Evolutionary conservation across 1,284 basidiomycete species (phyloP).

Genomic region (Apiotrichum porosum): DNA sequence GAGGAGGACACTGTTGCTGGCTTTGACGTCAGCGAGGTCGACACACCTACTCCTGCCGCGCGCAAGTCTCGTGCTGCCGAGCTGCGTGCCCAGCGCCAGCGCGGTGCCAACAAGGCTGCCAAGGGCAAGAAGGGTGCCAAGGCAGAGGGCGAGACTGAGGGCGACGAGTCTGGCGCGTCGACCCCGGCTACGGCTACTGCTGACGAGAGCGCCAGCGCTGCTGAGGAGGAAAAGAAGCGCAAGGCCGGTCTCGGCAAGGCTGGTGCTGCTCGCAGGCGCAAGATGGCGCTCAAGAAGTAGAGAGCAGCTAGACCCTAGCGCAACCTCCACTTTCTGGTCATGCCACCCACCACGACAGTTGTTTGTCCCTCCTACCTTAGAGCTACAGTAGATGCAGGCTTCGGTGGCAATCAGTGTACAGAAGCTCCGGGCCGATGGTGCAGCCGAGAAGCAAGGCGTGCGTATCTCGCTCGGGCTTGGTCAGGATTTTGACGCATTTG

Average conservation of each 20-base stretch:
- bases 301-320: too few relatives aligned
- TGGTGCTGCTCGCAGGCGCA: slow-evolving; percentile 38
- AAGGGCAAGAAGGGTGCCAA: background rate
- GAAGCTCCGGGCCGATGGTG: too few relatives aligned
- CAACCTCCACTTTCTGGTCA: too few relatives aligned
- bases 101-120: background rate
- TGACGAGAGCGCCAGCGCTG: background rate
- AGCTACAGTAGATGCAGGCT: too few relatives aligned
- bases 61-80: slow-evolving; percentile 13
- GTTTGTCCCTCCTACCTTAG: too few relatives aligned
- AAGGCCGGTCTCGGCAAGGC: slow-evolving; percentile 37
- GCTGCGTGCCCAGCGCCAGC: slow-evolving; percentile 13
- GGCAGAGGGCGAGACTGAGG: background rate
- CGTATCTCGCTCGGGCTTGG: too few relatives aligned
- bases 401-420: too few relatives aligned
- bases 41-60: background rate
- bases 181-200: too few relatives aligned
- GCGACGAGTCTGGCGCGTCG: background rate
- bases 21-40: background rate
- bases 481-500: too few relatives aligned
- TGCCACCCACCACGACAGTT: too few relatives aligned
- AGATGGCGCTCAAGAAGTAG: slow-evolving; percentile 42
- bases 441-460: too few relatives aligned
- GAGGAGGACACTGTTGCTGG: background rate
- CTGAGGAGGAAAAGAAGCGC: slow-evolving; percentile 15